phyloP scores from a whole-genome alignment of 805 yeast species.

The Maudiozyma saulgeensis region DNA sequence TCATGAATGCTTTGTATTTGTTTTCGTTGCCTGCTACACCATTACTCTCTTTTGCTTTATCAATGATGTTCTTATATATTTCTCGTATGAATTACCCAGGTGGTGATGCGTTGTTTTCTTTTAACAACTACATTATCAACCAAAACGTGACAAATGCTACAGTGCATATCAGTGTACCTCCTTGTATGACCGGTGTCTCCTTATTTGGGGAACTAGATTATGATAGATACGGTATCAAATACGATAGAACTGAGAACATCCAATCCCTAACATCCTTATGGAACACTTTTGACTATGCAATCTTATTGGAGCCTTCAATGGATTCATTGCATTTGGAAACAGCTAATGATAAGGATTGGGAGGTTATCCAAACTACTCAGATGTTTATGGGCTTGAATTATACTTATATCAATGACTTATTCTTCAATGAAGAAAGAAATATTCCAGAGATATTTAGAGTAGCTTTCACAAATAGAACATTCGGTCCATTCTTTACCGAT shows the following conservation, averaged over 20 bases:
- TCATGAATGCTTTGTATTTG: constrained; percentile 20
- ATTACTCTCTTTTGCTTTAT: constrained; percentile 30
- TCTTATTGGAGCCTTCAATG: constrained; percentile 27
- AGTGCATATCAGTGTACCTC: constrained; percentile 68
- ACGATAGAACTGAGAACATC: constrained; percentile 68
- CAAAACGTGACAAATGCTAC: constrained; percentile 22
- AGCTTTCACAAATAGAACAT: constrained; percentile 4
- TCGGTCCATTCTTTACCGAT: constrained; percentile 7
- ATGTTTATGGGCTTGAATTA: constrained; percentile 36
- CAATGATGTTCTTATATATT: constrained; percentile 46
- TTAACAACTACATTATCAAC: constrained; percentile 37
- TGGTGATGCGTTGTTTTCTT: constrained; percentile 54
- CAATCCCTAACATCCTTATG: constrained; percentile 33
- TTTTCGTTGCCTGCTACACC: constrained; percentile 28
- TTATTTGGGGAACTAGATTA: constrained; percentile 56
- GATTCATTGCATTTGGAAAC: constrained; percentile 8
- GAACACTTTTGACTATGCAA: constrained; percentile 42
- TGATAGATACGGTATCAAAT: constrained; percentile 30
- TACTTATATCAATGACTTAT: constrained; percentile 11
- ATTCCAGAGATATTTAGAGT: constrained; percentile 6
- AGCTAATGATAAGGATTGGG: constrained; percentile 32
- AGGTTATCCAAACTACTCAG: constrained; percentile 29
- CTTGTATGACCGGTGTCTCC: constrained; percentile 84
- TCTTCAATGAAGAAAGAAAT: constrained; percentile 12
- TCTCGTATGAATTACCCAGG: constrained; percentile 85